These are phyloP conservation scores for Zymoseptoria pseudotritici DNA, from an alignment of 2,329 filamentous ascomycete species.

Conservation along the genomic window DNA sequence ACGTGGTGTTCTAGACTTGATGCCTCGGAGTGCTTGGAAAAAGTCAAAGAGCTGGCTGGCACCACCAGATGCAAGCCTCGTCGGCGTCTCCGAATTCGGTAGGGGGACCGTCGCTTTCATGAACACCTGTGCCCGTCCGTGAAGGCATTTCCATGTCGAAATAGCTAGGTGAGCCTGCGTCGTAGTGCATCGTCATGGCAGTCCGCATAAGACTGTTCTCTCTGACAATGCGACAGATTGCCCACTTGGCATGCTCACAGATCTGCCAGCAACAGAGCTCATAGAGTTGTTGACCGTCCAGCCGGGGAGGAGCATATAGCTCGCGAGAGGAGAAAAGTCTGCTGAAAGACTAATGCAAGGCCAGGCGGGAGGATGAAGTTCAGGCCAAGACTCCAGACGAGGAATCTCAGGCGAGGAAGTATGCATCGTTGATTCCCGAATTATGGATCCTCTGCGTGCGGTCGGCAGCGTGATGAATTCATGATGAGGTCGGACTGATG, in stretches of 20 bases:
- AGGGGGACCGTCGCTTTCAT: neutral
- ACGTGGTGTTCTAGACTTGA: neutral
- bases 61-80: neutral
- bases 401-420: neutral
- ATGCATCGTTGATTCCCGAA: neutral
- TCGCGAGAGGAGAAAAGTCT: neutral
- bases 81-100: neutral
- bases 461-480: neutral
- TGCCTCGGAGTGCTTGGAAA: neutral
- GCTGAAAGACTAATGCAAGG: neutral
- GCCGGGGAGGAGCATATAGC: neutral
- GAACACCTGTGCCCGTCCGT: no score
- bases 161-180: no score
- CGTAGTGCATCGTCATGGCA: neutral
- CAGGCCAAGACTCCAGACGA: neutral
- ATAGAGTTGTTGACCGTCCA: neutral
- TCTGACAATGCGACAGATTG: neutral
- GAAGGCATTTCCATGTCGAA: no score
- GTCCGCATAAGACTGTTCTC: neutral
- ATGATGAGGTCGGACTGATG: neutral
- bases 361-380: neutral
- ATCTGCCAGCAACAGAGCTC: neutral
- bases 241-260: neutral
- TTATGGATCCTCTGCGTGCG: neutral
- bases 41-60: neutral